Percentiles rank a stretch among this genome's conserved stretches.
Evolutionary conservation across 129 eudicot genomes (phyloP).

Genomic region (Flaveria brownii): DNA sequence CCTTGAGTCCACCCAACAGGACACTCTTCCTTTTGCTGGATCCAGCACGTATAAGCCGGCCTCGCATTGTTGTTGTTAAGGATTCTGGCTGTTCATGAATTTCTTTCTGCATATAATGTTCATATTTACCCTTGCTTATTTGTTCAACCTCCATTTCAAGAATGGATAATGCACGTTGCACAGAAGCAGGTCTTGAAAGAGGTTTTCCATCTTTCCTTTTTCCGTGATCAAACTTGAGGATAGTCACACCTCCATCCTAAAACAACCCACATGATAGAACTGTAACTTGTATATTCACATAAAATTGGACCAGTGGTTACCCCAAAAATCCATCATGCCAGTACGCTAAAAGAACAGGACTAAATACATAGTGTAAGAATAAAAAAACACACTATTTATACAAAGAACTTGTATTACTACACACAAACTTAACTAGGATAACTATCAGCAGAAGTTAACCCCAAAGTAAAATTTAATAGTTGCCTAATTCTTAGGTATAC

Average conservation of each 20-base stretch:
- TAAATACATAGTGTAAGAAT: neutral
- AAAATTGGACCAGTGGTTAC: neutral
- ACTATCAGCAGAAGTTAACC: neutral
- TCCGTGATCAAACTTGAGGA: constrained; percentile 71
- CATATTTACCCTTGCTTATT: constrained; percentile 89
- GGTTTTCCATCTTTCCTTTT: constrained; percentile 58
- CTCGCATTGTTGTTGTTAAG: constrained; percentile 89
- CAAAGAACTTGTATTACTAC: neutral
- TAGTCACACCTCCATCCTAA: constrained; percentile 89
- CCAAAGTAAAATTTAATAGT: neutral
- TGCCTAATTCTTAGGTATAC: neutral
- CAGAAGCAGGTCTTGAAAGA: constrained; percentile 77
- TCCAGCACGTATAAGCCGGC: constrained; percentile 92
- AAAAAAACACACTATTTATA: neutral
- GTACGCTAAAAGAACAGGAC: neutral
- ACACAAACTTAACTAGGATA: neutral
- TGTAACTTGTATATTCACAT: neutral
- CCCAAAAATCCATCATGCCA: neutral
- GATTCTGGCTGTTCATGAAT: constrained; percentile 98
- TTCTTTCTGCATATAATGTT: constrained; percentile 97
- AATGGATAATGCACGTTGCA: constrained; percentile 89
- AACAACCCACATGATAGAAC: constrained; percentile 6
- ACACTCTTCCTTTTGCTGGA: constrained; percentile 78
- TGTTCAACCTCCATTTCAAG: constrained; percentile 99
- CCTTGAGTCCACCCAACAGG: constrained; percentile 90